phyloP scores from a whole-genome alignment of 2,329 filamentous ascomycete genomes.

The Purpureocillium lavendulum region DNA sequence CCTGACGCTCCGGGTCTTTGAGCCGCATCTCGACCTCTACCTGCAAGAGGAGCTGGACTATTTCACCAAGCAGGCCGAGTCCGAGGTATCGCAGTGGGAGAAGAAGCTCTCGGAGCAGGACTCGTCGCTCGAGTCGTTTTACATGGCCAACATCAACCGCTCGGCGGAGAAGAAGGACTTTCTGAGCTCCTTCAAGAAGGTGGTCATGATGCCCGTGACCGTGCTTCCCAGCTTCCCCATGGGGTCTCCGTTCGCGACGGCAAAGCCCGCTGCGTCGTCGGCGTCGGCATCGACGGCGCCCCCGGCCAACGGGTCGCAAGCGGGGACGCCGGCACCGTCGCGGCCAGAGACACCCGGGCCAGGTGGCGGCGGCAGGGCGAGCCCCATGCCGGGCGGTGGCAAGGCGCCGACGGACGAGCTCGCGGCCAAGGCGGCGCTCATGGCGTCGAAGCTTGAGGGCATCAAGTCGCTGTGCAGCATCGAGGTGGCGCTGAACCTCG shows the following conservation, averaged over 20 bases:
- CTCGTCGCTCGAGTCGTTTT: constrained; percentile 82
- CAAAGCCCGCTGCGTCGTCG: constrained; percentile 22
- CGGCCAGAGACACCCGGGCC: constrained; percentile 41
- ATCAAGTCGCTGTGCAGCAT: constrained; percentile 95
- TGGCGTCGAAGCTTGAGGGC: constrained; percentile 88
- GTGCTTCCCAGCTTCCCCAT: constrained; percentile 65
- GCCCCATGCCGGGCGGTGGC: constrained; percentile 31
- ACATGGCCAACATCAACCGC: constrained; percentile 90
- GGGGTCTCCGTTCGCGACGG: constrained; percentile 46
- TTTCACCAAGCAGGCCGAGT: constrained; percentile 69
- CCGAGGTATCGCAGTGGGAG: constrained; percentile 79
- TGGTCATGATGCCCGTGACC: constrained; percentile 97
- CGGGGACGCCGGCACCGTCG: constrained; percentile 29
- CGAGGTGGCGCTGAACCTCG: constrained; percentile 82
- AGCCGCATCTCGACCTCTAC: constrained; percentile 90
- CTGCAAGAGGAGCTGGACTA: constrained; percentile 83
- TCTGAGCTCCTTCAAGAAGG: constrained; percentile 91
- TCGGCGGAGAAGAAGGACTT: constrained; percentile 97
- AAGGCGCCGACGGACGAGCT: constrained; percentile 84
- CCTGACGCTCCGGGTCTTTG: constrained; percentile 67
- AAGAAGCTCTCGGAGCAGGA: constrained; percentile 87
- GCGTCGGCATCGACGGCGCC: constrained; percentile 8
- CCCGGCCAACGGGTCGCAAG: constrained; percentile 17
- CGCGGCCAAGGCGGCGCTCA: constrained; percentile 93
- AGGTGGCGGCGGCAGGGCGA: constrained; percentile 27